These are phyloP conservation scores for Neofusicoccum laricinum DNA, from an alignment of 2,329 filamentous ascomycete species.

Conservation along the genomic window DNA sequence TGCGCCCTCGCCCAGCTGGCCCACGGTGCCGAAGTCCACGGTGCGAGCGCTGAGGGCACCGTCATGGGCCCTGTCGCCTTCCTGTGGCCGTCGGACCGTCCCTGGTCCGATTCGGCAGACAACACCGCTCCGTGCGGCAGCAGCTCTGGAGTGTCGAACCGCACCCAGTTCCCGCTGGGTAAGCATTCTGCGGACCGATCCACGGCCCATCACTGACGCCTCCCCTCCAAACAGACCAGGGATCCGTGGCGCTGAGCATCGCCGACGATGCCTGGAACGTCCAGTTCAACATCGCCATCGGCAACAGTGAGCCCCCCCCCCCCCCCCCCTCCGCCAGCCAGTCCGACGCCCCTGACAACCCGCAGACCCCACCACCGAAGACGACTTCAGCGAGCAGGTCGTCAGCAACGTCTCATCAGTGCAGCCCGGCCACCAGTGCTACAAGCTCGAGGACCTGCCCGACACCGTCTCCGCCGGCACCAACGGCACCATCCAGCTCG, in stretches of 20 bases:
- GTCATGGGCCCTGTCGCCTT: constrained; percentile 58
- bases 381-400: constrained; percentile 39
- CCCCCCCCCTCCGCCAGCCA: not conserved
- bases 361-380: constrained; percentile 38
- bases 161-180: constrained; percentile 58
- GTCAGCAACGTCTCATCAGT: constrained; percentile 37
- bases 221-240: constrained; percentile 43
- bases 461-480: constrained; percentile 34
- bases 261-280: constrained; percentile 58
- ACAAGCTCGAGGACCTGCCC: constrained; percentile 29
- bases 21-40: constrained; percentile 14
- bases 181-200: constrained; percentile 20
- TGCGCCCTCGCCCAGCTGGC: not conserved
- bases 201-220: not conserved
- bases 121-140: constrained; percentile 60
- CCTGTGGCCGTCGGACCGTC: constrained; percentile 58
- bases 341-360: constrained; percentile 20
- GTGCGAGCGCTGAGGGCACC: constrained; percentile 27
- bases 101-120: constrained; percentile 54
- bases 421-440: constrained; percentile 44
- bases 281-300: constrained; percentile 54
- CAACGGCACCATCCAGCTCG: constrained; percentile 48
- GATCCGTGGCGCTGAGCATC: constrained; percentile 54
- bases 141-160: constrained; percentile 43
- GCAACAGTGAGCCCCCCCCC: constrained; percentile 40